phyloP scores from a whole-genome alignment of 257 asterid genomes.

The Perilla frutescens region DNA sequence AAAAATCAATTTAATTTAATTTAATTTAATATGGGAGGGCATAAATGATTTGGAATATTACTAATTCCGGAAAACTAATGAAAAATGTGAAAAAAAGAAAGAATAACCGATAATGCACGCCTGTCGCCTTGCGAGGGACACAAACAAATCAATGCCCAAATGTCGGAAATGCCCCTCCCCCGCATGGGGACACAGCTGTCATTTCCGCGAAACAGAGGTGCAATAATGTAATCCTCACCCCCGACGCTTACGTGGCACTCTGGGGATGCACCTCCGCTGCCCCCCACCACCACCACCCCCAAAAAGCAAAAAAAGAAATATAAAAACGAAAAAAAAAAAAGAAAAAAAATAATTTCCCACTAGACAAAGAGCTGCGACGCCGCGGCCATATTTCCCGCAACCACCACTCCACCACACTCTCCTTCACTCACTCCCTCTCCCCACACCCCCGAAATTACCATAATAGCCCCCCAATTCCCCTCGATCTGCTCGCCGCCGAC shows the following conservation, averaged over 20 bases:
- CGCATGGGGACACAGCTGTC: neutral
- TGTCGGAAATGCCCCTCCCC: neutral
- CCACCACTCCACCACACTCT: conserved; percentile 41
- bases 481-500: conserved; percentile 43
- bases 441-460: conserved; percentile 4
- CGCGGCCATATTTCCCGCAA: conserved; percentile 53
- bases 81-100: neutral
- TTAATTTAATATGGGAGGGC: too few relatives aligned
- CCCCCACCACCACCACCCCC: conserved; percentile 22
- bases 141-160: neutral
- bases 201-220: neutral
- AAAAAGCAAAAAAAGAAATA: neutral
- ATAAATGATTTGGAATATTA: too few relatives aligned
- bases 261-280: conserved; percentile 40
- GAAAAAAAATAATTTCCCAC: conserved; percentile 4
- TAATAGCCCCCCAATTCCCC: conserved; percentile 30
- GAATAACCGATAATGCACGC: neutral
- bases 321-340: conserved; percentile 26
- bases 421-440: conserved; percentile 40
- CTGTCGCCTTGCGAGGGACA: conserved; percentile 17
- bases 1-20: too few relatives aligned
- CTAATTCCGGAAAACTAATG: neutral
- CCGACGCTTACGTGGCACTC: conserved; percentile 36
- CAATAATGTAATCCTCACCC: conserved; percentile 9
- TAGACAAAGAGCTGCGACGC: conserved; percentile 57